Percentiles rank a stretch among this genome's conserved stretches.
Evolutionary conservation across 352 stramenopile genomes (phyloP).

Genomic region (Phytopythium kandeliae): DNA sequence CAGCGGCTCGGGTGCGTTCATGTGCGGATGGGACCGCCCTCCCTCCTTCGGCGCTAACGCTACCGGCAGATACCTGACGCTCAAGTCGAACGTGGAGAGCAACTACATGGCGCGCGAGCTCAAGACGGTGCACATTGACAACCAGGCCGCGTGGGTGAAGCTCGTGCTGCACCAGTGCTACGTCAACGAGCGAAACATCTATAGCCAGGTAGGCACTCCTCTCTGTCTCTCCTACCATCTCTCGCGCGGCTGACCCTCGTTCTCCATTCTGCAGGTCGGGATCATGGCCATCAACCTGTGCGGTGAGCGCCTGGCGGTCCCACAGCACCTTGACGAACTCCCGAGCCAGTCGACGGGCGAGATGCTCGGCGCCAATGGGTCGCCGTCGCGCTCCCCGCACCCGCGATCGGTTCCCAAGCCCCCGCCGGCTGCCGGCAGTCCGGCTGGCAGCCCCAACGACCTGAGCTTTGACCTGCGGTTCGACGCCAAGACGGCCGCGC

Average conservation of each 20-base stretch:
- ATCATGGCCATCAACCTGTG: conserved; percentile 88
- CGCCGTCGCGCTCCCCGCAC: neutral
- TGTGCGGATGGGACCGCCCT: too few relatives aligned
- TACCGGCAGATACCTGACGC: conserved; percentile 45
- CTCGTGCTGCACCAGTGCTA: conserved; percentile 88
- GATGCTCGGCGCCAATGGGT: conserved; percentile 11
- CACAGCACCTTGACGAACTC: conserved; percentile 19
- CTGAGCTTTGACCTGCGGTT: conserved; percentile 85
- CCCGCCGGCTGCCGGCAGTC: neutral
- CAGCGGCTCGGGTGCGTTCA: conserved; percentile 58
- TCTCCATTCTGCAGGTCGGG: conserved; percentile 36
- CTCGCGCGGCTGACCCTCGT: neutral
- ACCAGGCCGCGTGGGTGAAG: conserved; percentile 79
- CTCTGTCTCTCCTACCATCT: neutral
- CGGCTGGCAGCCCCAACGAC: conserved; percentile 26
- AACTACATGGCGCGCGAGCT: conserved; percentile 88
- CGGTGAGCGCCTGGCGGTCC: conserved; percentile 42
- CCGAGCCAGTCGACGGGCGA: conserved; percentile 48
- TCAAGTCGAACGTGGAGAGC: conserved; percentile 82
- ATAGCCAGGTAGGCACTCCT: conserved; percentile 47
- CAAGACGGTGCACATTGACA: conserved; percentile 90
- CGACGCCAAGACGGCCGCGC: conserved; percentile 82
- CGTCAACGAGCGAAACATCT: conserved; percentile 86
- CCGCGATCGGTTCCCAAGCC: conserved; percentile 23
- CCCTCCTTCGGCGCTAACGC: neutral